Base-by-base conservation (phyloP, 805 yeast species). In the Metschnikowia vanudenii region DNA sequence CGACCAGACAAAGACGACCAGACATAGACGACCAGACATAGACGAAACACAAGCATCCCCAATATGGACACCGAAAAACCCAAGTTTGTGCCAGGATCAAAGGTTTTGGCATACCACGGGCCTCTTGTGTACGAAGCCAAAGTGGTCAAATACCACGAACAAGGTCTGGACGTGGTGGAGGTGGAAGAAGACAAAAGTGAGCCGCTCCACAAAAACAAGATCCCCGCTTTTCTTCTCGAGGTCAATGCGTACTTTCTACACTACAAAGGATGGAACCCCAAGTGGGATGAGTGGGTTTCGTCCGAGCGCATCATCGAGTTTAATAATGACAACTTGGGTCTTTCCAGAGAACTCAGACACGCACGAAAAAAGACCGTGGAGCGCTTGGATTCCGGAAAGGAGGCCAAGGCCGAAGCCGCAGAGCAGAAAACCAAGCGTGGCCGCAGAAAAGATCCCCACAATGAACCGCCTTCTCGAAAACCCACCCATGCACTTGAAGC, bases 271-370 rank as follows among this genome's bases (percentile, higher is more conserved):
- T 92, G 99, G 99, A 92, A 91, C 59, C 67, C 84, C 14, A 82
- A 90, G 48, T 92, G 97, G 96, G 98, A 92, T 62, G 99, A 92
- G 64, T 92, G 99, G 99, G 92, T 92, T 1, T 76, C 79, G 1
- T 64, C 67, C 7, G 82, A 80, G 33, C 69, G 98, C 30, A 76
- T 92, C 5, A 70, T 88, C 58, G 84, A 81, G 52, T 74, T 73
- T 59, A 85, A 77, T 41, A 84, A 80, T 26, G 96, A 85, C 53
- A 89, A 86, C 58, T 56, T 85, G 43, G 69, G 75, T 40, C 66
- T 80, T 17, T 53, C 57, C 1, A 38, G 59, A 34, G 59, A 53
- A 34, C 55, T 55, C 22, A 50, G 59, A 28, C 49, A 55, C 36
- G 59, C 59, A 31, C 37, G 59, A 10, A 53, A 52, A 28, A 51